phyloP scores from a whole-genome alignment of 208 protist species.

The Phytomonas francai region DNA sequence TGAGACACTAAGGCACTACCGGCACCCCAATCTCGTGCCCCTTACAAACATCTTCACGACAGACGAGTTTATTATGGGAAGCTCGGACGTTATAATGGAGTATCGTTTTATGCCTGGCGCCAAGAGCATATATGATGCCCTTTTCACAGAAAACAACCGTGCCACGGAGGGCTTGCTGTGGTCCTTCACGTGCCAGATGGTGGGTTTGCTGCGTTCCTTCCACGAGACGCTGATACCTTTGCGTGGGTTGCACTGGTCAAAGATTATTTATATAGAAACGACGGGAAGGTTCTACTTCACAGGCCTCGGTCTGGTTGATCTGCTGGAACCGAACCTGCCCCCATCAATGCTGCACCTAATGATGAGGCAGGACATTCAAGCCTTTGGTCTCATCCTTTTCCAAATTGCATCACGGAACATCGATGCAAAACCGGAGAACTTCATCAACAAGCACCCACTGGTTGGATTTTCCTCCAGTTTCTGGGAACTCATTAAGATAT shows the following conservation, averaged over 20 bases:
- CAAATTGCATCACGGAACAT: conserved; percentile 66
- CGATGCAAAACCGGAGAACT: conserved; percentile 46
- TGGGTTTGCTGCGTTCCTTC: conserved; percentile 77
- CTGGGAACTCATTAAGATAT: conserved; percentile 71
- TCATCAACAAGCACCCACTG: conserved; percentile 47
- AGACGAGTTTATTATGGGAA: conserved; percentile 82
- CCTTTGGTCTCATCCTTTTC: conserved; percentile 72
- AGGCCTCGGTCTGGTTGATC: conserved; percentile 66
- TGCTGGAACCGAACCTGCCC: conserved; percentile 46
- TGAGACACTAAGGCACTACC: conserved; percentile 56
- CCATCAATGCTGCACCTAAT: conserved; percentile 21
- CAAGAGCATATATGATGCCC: conserved; percentile 72
- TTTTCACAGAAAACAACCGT: conserved; percentile 47
- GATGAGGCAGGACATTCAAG: conserved; percentile 76
- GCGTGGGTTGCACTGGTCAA: conserved; percentile 75
- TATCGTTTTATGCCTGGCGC: conserved; percentile 77
- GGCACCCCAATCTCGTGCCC: conserved; percentile 75
- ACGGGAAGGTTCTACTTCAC: conserved; percentile 82
- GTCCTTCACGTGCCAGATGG: conserved; percentile 82
- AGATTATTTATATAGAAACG: conserved; percentile 73
- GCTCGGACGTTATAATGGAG: conserved; percentile 79
- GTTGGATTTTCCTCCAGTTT: conserved; percentile 76
- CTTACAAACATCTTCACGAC: conserved; percentile 67
- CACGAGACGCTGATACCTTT: conserved; percentile 71
- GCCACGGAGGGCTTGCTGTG: conserved; percentile 79